Evolutionary conservation across 2,329 filamentous ascomycete genomes (phyloP).

Genomic region (Stemphylium lycopersici): DNA sequence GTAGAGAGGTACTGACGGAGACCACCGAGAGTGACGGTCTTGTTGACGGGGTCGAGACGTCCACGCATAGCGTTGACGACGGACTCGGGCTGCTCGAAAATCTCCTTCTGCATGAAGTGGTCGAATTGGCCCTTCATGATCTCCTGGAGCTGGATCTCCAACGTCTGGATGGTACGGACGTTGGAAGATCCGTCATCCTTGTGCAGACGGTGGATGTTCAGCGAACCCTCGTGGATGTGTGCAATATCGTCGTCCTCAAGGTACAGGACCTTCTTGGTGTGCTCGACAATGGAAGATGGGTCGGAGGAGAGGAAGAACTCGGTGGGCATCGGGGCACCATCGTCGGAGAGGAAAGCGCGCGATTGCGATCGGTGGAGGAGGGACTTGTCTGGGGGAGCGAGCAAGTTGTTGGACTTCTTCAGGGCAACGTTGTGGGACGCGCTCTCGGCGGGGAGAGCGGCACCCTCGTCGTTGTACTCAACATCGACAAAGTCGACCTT

Average conservation of each 20-base stretch:
- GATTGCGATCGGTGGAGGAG: slow-evolving; percentile 98
- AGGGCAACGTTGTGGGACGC: slow-evolving; percentile 95
- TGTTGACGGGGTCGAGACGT: slow-evolving; percentile 91
- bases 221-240: slow-evolving; percentile 97
- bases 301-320: slow-evolving; percentile 99
- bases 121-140: slow-evolving; percentile 99
- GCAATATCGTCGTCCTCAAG: slow-evolving; percentile 99
- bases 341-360: slow-evolving; percentile 97
- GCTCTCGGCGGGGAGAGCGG: slow-evolving; percentile 82
- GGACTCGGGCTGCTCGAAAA: slow-evolving; percentile 99
- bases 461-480: slow-evolving; percentile 87
- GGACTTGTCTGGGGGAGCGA: slow-evolving; percentile 95
- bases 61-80: slow-evolving; percentile 99
- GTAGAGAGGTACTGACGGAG: slow-evolving; percentile 95
- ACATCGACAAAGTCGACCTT: slow-evolving; percentile 99
- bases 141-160: slow-evolving; percentile 98
- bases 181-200: slow-evolving; percentile 98
- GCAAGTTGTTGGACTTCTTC: slow-evolving; percentile 73
- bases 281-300: slow-evolving; percentile 96
- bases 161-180: slow-evolving; percentile 95
- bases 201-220: slow-evolving; percentile 98
- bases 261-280: slow-evolving; percentile 99
- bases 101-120: slow-evolving; percentile 99
- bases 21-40: slow-evolving; percentile 93
- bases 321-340: slow-evolving; percentile 95